phyloP scores from a whole-genome alignment of 2,329 filamentous ascomycete genomes.

The Penicillium crustosum region DNA sequence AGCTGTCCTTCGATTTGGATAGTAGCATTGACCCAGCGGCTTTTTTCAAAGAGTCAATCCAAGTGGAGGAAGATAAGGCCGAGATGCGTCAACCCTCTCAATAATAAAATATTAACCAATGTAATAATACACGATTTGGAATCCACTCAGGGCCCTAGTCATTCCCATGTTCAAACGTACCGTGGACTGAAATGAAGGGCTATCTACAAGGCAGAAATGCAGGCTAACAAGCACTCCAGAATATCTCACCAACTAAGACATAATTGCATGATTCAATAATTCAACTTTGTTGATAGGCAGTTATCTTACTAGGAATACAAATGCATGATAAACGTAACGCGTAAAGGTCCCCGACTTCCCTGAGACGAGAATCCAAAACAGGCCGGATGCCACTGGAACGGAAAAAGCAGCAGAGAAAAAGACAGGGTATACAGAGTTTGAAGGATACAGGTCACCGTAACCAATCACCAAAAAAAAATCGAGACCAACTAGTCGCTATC shows the following conservation, averaged over 20 bases:
- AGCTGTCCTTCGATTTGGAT: constrained; percentile 12
- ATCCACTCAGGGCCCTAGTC: neutral
- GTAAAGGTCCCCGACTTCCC: neutral
- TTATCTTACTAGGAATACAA: constrained; percentile 6
- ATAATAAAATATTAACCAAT: constrained; percentile 2
- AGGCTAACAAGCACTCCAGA: neutral
- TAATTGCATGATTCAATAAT: neutral
- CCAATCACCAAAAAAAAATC: neutral
- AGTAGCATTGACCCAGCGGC: constrained; percentile 7
- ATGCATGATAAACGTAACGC: neutral
- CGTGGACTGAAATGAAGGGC: neutral
- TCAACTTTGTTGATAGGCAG: neutral
- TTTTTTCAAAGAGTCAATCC: constrained; percentile 10
- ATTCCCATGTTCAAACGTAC: neutral
- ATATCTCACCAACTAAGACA: neutral
- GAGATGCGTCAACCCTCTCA: neutral
- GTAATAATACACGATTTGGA: neutral
- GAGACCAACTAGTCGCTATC: constrained; percentile 10
- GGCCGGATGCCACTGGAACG: no score
- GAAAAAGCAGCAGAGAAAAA: neutral
- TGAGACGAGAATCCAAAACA: neutral
- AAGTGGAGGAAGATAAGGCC: neutral
- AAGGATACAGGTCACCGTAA: neutral
- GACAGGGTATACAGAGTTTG: neutral
- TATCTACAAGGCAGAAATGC: neutral